Evolutionary conservation across 2,329 filamentous ascomycete species (phyloP), one percentile per base, ranked within the genome.

Genomic region (Botryotinia convoluta): DNA sequence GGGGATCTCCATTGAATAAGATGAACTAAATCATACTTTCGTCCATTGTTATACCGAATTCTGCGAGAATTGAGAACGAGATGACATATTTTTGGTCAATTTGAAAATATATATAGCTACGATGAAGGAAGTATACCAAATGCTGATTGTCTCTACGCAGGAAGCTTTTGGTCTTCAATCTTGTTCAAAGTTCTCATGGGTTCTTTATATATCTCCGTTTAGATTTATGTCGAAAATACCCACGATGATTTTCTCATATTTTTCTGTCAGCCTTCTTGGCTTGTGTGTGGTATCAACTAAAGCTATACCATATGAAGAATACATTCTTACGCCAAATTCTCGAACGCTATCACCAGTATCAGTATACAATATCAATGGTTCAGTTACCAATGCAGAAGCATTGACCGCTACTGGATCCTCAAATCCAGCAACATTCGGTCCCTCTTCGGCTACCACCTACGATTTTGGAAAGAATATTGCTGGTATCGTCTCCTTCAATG

Each of bases 391-490:
- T 67, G 68, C 79, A 1, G 72, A 77, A 26, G 75, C 76, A 8
- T 69, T 78, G 1, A 37, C 73, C 37, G 59, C 32, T 5, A 37
- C 39, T 8, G 61, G 73, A 9, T 37, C 51, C 6, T 68, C 62
- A 35, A 72, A 73, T 29, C 73, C 39, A 44, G 75, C 77, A 5
- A 74, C 71, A 16, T 79, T 81, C 57, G 79, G 78, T 29, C 69
- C 12, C n/a, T 69, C 64, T 29, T 83, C 83, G 5, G 81, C 82
- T 1, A 79, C 83, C 9, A 83, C 82, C 1, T 80, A 81, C 29
- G 83, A 84, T 69, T 84, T 82, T 74, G 79, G 79, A 22, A 81
- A 80, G 69, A 84, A 84, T 63, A 79, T 84, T 18, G 83, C 78
- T 0, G 83, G 83, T 39, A 75, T 82, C 3, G 82, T 84, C 14